Base-by-base conservation (phyloP, 2,329 filamentous ascomycete genomes). In the Cercospora zeae-maydis region DNA sequence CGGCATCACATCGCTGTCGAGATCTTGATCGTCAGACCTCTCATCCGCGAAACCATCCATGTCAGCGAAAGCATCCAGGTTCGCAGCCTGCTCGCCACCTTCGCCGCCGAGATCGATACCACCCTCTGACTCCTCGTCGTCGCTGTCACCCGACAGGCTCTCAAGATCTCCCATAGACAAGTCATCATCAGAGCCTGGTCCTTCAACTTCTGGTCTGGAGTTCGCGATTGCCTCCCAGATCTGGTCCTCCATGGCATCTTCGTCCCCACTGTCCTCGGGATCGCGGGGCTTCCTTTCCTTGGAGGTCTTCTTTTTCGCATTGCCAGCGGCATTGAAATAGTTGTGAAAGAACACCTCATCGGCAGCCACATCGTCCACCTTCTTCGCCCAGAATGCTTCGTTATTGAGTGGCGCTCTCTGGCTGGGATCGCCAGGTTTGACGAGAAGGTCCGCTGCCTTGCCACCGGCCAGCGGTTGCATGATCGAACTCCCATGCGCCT, bases 331-430 rank as follows among this genome's bases (percentile, higher is more conserved):
- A 61, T 86, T 88, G 78, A 99, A 99, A 84, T 99, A 99, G 69
- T 92, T 88, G 77, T 99, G 95, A 85, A 99, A 99, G 85, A 99
- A 99, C 39, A 92, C 90, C 74, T 99, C 95, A 68, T 99, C 93
- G 0, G 88, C 91, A 2, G 90, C 88, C 49, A 99, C 89, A 59
- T 98, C 88, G 67, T 92, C 88, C n/a, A 85, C 83, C 79, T 92
- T 93, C 84, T 91, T 92, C 72, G 88, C 88, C 91, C 92, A 96
- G 82, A 99, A 99, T 2, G 86, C 82, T 66, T 96, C 90, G 1
- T 89, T 89, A 78, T 99, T 99, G 76, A 99, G 83, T 2, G 87
- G 83, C 19, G 81, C 87, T 59, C 60, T 55, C 30, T 53, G 27
- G 33, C 53, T 58, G 10, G 58, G 58, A 71, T 82, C 85, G 67